Percentiles rank a stretch among this genome's conserved stretches.
phyloP scores from a whole-genome alignment of 176 grass and related monocot genomes.

The Carex parvula region DNA sequence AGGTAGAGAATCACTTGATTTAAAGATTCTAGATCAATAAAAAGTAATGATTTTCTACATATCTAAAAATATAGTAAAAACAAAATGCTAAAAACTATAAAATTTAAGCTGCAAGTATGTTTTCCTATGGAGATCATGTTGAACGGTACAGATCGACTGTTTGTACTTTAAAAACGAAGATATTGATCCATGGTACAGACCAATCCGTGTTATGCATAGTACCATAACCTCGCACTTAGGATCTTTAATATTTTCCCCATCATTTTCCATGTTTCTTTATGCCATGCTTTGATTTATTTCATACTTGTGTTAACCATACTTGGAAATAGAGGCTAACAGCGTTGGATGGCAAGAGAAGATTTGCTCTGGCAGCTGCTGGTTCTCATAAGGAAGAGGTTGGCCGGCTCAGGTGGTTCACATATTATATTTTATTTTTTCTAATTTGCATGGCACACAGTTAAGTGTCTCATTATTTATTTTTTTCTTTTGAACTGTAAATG shows the following conservation, averaged over 20 bases:
- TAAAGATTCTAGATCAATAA: too few species aligned
- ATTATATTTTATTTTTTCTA: not conserved
- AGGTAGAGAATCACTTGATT: too few species aligned
- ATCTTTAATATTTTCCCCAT: constrained; percentile 9
- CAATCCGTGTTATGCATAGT: too few species aligned
- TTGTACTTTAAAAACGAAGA: too few species aligned
- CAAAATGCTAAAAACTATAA: too few species aligned
- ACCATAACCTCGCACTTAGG: not conserved
- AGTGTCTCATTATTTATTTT: not conserved
- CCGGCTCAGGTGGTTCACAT: constrained; percentile 56
- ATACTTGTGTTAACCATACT: constrained; percentile 36
- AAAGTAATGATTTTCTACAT: too few species aligned
- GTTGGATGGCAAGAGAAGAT: constrained; percentile 97
- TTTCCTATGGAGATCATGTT: too few species aligned
- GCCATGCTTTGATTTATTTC: not conserved
- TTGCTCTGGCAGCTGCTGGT: constrained; percentile 89
- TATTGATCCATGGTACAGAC: too few species aligned
- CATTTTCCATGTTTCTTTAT: constrained; percentile 20
- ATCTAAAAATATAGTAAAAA: too few species aligned
- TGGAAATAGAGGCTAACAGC: constrained; percentile 84
- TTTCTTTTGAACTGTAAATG: not conserved
- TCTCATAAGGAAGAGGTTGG: constrained; percentile 99
- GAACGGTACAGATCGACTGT: too few species aligned
- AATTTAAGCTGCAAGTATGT: too few species aligned
- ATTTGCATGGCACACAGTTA: not conserved